A percentile compares a stretch with the other conserved stretches of the same genome.
These are phyloP conservation scores for Galerina sulciceps DNA, from an alignment of 768 basidiomycete genomes.

Conservation along the genomic window DNA sequence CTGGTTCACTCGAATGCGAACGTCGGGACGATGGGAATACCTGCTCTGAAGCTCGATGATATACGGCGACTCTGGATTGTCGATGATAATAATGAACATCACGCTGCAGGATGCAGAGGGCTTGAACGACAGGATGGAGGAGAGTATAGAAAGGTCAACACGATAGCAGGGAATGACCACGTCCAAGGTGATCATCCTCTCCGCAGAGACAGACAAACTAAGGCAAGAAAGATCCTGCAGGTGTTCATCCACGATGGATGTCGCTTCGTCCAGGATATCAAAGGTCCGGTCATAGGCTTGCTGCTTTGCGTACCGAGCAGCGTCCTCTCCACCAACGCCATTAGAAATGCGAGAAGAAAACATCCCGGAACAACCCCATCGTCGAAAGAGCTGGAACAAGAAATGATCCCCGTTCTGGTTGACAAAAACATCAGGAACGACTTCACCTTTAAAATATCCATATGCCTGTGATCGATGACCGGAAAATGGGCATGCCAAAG, in stretches of 20 bases:
- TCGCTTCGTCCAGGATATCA: slow-evolving; percentile 45
- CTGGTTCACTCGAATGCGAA: slow-evolving; percentile 56
- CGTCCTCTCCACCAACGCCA: slow-evolving; percentile 45
- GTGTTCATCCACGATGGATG: slow-evolving; percentile 38
- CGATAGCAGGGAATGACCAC: slow-evolving; percentile 61
- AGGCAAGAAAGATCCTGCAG: slow-evolving; percentile 29
- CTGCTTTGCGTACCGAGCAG: slow-evolving; percentile 52
- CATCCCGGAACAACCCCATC: slow-evolving; percentile 56
- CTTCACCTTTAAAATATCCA: slow-evolving; percentile 57
- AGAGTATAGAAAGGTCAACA: slow-evolving; percentile 48
- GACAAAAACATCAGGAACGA: slow-evolving; percentile 55
- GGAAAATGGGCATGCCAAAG: slow-evolving; percentile 44
- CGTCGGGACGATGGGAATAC: slow-evolving; percentile 48
- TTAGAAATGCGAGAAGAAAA: slow-evolving; percentile 46
- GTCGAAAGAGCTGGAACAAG: slow-evolving; percentile 63
- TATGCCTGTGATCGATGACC: slow-evolving; percentile 55
- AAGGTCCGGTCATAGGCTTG: slow-evolving; percentile 54
- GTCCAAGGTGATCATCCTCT: slow-evolving; percentile 53
- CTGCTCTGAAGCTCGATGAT: slow-evolving; percentile 40
- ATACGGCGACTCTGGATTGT: slow-evolving; percentile 49
- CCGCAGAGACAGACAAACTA: no score
- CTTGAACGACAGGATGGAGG: slow-evolving; percentile 47
- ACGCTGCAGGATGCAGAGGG: slow-evolving; percentile 45
- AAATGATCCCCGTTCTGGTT: slow-evolving; percentile 67
- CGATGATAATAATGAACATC: slow-evolving; percentile 63